phyloP scores from a whole-genome alignment of 2,329 filamentous ascomycete species.

The Botrytis squamosa region DNA sequence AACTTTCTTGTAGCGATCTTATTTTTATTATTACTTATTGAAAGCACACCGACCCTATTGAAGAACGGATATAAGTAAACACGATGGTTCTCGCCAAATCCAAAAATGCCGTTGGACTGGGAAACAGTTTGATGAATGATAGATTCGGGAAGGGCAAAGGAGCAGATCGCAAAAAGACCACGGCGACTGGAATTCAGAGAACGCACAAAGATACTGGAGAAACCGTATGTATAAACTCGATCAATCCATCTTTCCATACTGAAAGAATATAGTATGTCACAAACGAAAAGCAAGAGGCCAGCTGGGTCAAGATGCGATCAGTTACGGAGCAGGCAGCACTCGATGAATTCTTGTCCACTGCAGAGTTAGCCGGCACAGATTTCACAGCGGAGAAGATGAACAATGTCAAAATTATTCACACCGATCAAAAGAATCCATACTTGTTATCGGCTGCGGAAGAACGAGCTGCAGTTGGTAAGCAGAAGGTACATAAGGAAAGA shows the following conservation, averaged over 20 bases:
- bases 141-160: conserved; percentile 94
- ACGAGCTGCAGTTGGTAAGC: conserved; percentile 72
- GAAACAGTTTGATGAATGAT: conserved; percentile 98
- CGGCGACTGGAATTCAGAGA: conserved; percentile 53
- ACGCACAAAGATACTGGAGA: conserved; percentile 80
- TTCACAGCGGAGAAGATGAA: conserved; percentile 99
- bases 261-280: conserved; percentile 68
- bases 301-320: conserved; percentile 99
- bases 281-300: conserved; percentile 84
- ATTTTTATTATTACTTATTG: neutral
- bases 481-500: conserved; percentile 73
- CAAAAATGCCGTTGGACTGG: conserved; percentile 91
- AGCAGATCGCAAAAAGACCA: conserved; percentile 72
- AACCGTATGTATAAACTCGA: conserved; percentile 48
- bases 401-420: conserved; percentile 98
- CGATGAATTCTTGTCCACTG: conserved; percentile 94
- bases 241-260: conserved; percentile 25
- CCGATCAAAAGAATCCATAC: conserved; percentile 93
- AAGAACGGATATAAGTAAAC: conserved; percentile 8
- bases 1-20: neutral
- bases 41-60: neutral
- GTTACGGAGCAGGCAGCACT: conserved; percentile 95
- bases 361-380: conserved; percentile 95
- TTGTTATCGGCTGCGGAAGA: conserved; percentile 84
- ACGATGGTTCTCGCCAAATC: conserved; percentile 81